Conservation (phyloP, 495 filamentous ascomycete species). For the Penicillium soppii region DNA sequence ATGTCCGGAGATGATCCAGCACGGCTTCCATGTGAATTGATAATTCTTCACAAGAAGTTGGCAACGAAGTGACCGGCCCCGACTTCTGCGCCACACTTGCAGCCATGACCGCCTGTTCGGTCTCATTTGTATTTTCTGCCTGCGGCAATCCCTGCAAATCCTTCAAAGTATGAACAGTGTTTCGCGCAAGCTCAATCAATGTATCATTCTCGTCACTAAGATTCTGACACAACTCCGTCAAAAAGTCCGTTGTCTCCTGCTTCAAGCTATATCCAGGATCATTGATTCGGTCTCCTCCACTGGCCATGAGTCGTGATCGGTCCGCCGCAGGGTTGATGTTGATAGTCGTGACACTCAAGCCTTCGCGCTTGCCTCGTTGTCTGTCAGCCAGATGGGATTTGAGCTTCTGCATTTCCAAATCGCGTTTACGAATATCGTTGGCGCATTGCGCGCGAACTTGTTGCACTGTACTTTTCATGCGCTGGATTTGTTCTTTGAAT, state of each 20-base stretch:
- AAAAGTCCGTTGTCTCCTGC: constrained; percentile 87
- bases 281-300: constrained; percentile 47
- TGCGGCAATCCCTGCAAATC: constrained; percentile 76
- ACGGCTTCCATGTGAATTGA: constrained; percentile 69
- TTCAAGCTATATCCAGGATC: constrained; percentile 70
- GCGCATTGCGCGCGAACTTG: constrained; percentile 86
- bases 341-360: constrained; percentile 49
- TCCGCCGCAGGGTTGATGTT: constrained; percentile 45
- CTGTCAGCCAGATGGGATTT: constrained; percentile 76
- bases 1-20: constrained; percentile 72
- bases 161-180: constrained; percentile 68
- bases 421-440: constrained; percentile 88
- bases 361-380: constrained; percentile 49
- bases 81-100: constrained; percentile 36
- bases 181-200: constrained; percentile 68
- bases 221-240: constrained; percentile 82
- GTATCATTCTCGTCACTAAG: constrained; percentile 94
- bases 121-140: constrained; percentile 32
- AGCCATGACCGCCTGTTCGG: constrained; percentile 35
- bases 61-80: constrained; percentile 38
- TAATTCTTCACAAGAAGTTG: constrained; percentile 68
- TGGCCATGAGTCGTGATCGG: constrained; percentile 22
- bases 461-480: constrained; percentile 70
- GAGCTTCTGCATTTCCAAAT: constrained; percentile 81
- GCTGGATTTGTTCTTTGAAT: constrained; percentile 76